Percentiles rank a stretch among this genome's conserved stretches.
Evolutionary conservation across 129 eudicot genomes (phyloP).

Genomic region (Apium graveolens): DNA sequence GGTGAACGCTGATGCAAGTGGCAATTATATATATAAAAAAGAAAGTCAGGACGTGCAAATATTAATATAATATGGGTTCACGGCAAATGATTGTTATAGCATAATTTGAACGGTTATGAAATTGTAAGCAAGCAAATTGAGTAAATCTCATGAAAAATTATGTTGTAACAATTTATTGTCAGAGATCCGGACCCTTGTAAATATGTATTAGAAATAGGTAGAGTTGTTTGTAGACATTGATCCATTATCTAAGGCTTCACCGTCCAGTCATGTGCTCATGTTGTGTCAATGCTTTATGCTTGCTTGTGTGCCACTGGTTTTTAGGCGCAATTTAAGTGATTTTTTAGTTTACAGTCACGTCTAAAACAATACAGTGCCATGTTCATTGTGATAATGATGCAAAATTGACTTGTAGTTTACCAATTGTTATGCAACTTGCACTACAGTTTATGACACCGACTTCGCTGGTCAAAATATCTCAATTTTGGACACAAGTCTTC

Average conservation of each 20-base stretch:
- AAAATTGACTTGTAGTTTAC: not conserved
- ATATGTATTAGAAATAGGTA: not conserved
- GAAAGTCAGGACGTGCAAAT: too few species aligned
- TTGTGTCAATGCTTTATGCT: not conserved
- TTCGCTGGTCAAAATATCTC: not conserved
- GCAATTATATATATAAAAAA: not conserved
- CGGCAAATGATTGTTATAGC: too few species aligned
- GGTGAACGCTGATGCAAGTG: conserved; percentile 5
- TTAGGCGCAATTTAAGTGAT: not conserved
- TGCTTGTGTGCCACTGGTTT: not conserved
- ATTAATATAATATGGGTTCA: not conserved
- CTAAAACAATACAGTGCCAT: not conserved
- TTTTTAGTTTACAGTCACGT: not conserved
- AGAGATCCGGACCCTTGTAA: too few species aligned
- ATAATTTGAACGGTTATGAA: too few species aligned
- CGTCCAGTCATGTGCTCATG: conserved; percentile 6
- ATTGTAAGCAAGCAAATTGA: too few species aligned
- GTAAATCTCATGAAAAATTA: too few species aligned
- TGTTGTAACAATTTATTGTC: too few species aligned
- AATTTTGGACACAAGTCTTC: too few species aligned
- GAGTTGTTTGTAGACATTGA: not conserved
- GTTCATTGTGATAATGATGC: not conserved
- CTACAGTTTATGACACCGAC: not conserved
- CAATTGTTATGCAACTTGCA: not conserved
- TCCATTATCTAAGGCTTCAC: conserved; percentile 5